Evolutionary conservation across 495 filamentous ascomycete genomes (phyloP).

Genomic region (Usnea hakonensis): DNA sequence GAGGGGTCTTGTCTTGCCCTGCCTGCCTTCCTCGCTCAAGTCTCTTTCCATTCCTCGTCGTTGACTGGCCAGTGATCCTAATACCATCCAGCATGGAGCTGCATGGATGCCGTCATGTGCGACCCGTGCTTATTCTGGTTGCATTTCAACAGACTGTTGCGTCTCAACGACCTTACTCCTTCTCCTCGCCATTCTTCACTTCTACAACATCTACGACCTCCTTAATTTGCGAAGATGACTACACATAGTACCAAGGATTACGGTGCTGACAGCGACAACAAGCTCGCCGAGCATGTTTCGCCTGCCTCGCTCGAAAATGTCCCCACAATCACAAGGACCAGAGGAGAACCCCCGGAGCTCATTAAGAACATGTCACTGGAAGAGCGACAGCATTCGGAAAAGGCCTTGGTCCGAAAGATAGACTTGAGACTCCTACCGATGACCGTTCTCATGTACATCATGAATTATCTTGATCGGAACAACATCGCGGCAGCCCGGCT

Average conservation of each 20-base stretch:
- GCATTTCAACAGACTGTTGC: neutral
- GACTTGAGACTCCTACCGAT: slow-evolving; percentile 61
- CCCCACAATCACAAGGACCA: neutral
- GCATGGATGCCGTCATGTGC: slow-evolving; percentile 6
- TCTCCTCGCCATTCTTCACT: neutral
- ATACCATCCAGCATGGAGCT: neutral
- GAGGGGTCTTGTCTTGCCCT: neutral
- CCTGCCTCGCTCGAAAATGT: neutral
- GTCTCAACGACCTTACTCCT: neutral
- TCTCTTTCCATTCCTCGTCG: slow-evolving; percentile 2
- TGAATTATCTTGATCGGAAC: slow-evolving; percentile 63
- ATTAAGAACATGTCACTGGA: slow-evolving; percentile 43
- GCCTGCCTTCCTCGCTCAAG: neutral
- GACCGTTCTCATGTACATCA: slow-evolving; percentile 57
- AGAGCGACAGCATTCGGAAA: slow-evolving; percentile 44
- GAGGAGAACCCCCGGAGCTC: slow-evolving; percentile 40
- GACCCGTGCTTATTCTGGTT: neutral
- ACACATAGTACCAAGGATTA: neutral
- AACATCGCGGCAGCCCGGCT: slow-evolving; percentile 61
- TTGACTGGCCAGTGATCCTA: slow-evolving; percentile 2
- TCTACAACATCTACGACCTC: neutral
- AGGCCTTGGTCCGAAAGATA: slow-evolving; percentile 49
- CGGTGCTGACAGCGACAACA: neutral
- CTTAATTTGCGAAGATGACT: neutral
- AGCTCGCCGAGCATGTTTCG: slow-evolving; percentile 7